Conservation (phyloP, 2,329 filamentous ascomycete genomes). For the Fusarium mangiferae region DNA sequence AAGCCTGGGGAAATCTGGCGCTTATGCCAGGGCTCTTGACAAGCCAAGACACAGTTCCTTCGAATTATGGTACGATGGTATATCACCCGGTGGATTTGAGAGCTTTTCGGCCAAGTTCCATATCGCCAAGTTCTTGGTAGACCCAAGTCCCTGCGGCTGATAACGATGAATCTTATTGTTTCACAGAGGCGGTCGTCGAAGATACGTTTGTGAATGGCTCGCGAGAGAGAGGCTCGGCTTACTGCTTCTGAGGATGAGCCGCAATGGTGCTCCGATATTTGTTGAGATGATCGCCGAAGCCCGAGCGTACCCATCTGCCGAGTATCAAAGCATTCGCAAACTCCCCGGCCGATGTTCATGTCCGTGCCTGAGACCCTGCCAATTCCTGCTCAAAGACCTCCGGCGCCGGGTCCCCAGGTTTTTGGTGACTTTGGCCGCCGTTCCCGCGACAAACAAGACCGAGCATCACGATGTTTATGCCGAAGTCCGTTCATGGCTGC, state of each 20-base stretch:
- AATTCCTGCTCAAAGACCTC: slow-evolving; percentile 5
- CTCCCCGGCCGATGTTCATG: slow-evolving; percentile 7
- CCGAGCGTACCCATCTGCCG: slow-evolving; percentile 16
- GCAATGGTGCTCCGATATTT: slow-evolving; percentile 7
- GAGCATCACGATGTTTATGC: slow-evolving; percentile 2
- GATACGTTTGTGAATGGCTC: not conserved
- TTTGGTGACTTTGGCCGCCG: slow-evolving; percentile 19
- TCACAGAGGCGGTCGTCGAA: not conserved
- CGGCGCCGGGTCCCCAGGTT: slow-evolving; percentile 16
- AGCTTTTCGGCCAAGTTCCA: slow-evolving; percentile 35
- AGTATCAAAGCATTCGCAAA: not conserved
- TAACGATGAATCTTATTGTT: not conserved
- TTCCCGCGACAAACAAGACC: slow-evolving; percentile 17
- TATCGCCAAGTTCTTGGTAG: slow-evolving; percentile 15
- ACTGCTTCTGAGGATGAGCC: slow-evolving; percentile 13
- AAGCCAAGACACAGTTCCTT: slow-evolving; percentile 11
- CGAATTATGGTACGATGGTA: slow-evolving; percentile 24
- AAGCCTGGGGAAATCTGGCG: slow-evolving; percentile 32
- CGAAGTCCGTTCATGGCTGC: slow-evolving; percentile 7
- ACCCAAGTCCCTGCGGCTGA: not conserved
- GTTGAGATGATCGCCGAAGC: slow-evolving; percentile 25
- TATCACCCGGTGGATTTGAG: not conserved
- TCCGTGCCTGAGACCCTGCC: slow-evolving; percentile 1
- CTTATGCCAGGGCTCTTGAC: slow-evolving; percentile 15
- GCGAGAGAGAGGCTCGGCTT: slow-evolving; percentile 3